These are phyloP conservation scores for Clarireedia sp. DNA, from an alignment of 2,329 filamentous ascomycete species.

Conservation along the genomic window DNA sequence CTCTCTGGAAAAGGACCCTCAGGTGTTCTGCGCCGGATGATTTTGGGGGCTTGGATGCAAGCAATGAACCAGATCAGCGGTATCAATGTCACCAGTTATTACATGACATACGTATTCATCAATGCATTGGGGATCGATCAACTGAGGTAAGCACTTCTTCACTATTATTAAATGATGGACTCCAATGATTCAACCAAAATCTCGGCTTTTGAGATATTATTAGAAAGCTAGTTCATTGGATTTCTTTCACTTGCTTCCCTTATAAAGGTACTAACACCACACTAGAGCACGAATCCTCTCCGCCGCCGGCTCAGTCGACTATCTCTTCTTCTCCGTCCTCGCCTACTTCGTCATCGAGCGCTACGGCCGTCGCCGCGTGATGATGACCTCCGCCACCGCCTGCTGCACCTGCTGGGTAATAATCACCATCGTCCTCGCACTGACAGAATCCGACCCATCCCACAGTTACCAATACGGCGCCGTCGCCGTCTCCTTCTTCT, in stretches of 20 bases:
- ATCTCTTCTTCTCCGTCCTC: slow-evolving; percentile 35
- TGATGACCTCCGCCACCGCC: slow-evolving; percentile 37
- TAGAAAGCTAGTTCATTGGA: too few relatives aligned
- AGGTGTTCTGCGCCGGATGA: slow-evolving; percentile 44
- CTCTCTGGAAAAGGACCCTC: slow-evolving; percentile 34
- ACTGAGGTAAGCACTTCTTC: slow-evolving; percentile 14
- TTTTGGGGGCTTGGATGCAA: slow-evolving; percentile 42
- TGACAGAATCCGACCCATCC: slow-evolving; percentile 17
- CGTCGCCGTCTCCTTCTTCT: slow-evolving; percentile 34
- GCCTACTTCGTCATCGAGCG: slow-evolving; percentile 34
- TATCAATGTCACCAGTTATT: slow-evolving; percentile 38
- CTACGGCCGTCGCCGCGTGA: slow-evolving; percentile 61
- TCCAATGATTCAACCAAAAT: too few relatives aligned
- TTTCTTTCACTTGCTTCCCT: too few relatives aligned
- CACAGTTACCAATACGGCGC: slow-evolving; percentile 41
- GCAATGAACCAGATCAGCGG: slow-evolving; percentile 43
- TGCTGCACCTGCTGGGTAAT: slow-evolving; percentile 40
- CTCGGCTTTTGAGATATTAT: too few relatives aligned
- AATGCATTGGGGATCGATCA: slow-evolving; percentile 32
- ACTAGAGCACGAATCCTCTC: slow-evolving; percentile 35
- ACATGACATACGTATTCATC: slow-evolving; percentile 31
- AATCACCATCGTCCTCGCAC: slow-evolving; percentile 30
- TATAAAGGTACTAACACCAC: slow-evolving; percentile 3
- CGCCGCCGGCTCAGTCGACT: slow-evolving; percentile 40
- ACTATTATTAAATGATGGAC: too few relatives aligned